Evolutionary conservation across 371 early-diverging fungal genomes (phyloP), one percentile per base, ranked within the genome.

Genomic region (Mitosporidium daphniae): DNA sequence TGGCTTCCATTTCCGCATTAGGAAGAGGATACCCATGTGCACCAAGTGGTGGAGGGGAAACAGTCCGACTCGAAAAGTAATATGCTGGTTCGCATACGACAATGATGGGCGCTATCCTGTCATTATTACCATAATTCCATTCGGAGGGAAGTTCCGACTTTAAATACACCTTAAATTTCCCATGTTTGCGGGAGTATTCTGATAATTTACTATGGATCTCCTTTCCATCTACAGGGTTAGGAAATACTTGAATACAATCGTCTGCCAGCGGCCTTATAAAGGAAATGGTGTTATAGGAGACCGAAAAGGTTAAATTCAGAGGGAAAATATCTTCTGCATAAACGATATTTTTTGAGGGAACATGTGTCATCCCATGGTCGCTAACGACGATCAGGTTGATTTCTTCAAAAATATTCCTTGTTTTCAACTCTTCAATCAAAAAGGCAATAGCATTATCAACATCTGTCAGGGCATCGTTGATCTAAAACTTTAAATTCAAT

Each of bases 361-460:
- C 41, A 16, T 44, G 34, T 3, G 70, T 50, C 80, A 84, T 80
- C 1, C 86, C 82, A 31, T 82, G 86, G 39, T 80, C 82, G 30
- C 72, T 45, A 6, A 75, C 71, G 12, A 80, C 36, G n/a, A 84
- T 48, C 8, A 75, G 27, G 36, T 80, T 63, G 14, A 65, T 59
- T 15, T 53, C 40, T 0, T 50, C 25, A 17, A 52, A 49, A 20
- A 73, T 31, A 16, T 56, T 53, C 20, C 67, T 45, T 5, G 32
- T 27, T 1, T 36, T 39, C 0, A 80, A 29, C 9, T 52, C 53
- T 0, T 38, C 30, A 23, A 60, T 15, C 17, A 80, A 41, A 17
- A 41, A 30, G 3, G 55, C 58, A 16, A 80, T 29, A 1, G 57
- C 51, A 3, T 28, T 28, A 38, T 80, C 84, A 19, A 61, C 59